These are phyloP conservation scores for Lathyrus sativus DNA, from an alignment of 306 rosid genomes.

Conservation along the genomic window DNA sequence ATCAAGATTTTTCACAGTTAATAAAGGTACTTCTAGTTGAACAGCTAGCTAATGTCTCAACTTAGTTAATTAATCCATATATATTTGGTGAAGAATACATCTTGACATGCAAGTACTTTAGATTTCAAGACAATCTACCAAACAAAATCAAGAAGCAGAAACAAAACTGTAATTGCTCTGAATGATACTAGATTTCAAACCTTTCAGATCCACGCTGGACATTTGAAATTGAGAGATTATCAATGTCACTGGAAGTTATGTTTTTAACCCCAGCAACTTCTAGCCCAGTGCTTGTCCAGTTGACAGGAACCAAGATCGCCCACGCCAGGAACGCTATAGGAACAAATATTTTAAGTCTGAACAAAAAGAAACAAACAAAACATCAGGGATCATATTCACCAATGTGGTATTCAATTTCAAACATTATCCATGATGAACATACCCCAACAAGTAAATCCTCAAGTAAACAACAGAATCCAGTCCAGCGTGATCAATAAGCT, in stretches of 20 bases:
- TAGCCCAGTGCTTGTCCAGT: slow-evolving; percentile 57
- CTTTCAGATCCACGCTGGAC: slow-evolving; percentile 57
- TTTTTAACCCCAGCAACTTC: slow-evolving; percentile 35
- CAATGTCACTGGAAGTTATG: slow-evolving; percentile 83
- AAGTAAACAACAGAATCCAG: slow-evolving; percentile 92
- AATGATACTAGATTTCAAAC: slow-evolving; percentile 43
- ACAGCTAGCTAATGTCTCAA: slow-evolving; percentile 16
- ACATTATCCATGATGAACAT: slow-evolving; percentile 30
- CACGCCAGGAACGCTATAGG: slow-evolving; percentile 85
- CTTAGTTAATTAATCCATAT: slow-evolving; percentile 20
- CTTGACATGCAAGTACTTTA: slow-evolving; percentile 3
- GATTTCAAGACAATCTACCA: slow-evolving; percentile 21
- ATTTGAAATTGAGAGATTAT: slow-evolving; percentile 82
- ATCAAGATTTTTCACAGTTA: slow-evolving; percentile 15
- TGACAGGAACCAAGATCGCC: slow-evolving; percentile 85
- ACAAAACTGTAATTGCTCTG: slow-evolving; percentile 29
- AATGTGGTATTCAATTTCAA: slow-evolving; percentile 6
- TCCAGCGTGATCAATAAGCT: slow-evolving; percentile 97
- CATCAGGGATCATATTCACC: slow-evolving; percentile 25
- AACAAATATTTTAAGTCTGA: slow-evolving; percentile 91
- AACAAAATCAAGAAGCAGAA: slow-evolving; percentile 25
- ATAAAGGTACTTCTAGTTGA: slow-evolving; percentile 28
- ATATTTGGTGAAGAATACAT: slow-evolving; percentile 17
- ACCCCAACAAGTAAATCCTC: slow-evolving; percentile 94
- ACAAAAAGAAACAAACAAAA: slow-evolving; percentile 30